Evolutionary conservation across 179 eudicot genomes (phyloP).

Genomic region (Corrigiola litoralis): DNA sequence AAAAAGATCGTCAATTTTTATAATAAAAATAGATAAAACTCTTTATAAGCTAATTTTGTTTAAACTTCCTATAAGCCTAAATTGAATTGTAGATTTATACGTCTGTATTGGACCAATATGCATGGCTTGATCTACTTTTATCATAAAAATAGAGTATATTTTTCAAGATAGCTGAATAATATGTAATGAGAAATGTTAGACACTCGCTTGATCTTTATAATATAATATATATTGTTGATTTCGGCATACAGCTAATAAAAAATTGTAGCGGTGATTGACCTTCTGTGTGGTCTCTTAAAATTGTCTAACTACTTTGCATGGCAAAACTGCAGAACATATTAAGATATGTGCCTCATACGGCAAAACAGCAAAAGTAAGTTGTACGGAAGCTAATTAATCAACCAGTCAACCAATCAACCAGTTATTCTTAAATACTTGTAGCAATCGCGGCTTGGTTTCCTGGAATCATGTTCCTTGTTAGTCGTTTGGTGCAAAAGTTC

Average conservation of each 20-base stretch:
- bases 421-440: neutral
- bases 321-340: neutral
- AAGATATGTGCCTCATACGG: neutral
- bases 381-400: neutral
- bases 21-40: too few species aligned
- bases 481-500: conserved; percentile 9
- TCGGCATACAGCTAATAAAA: neutral
- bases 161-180: too few species aligned
- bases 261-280: conserved; percentile 3
- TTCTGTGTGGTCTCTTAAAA: neutral
- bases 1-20: too few species aligned
- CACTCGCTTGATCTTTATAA: neutral
- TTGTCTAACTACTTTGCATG: neutral
- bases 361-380: neutral
- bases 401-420: neutral
- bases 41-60: too few species aligned
- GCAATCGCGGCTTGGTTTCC: conserved; percentile 13
- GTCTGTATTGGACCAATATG: too few species aligned
- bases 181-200: neutral
- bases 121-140: too few species aligned
- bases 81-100: too few species aligned
- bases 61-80: too few species aligned
- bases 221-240: neutral
- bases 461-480: conserved; percentile 12
- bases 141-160: too few species aligned